Base-by-base conservation (phyloP, 108 stramenopile species). In the Cyclotella distinguenda region DNA sequence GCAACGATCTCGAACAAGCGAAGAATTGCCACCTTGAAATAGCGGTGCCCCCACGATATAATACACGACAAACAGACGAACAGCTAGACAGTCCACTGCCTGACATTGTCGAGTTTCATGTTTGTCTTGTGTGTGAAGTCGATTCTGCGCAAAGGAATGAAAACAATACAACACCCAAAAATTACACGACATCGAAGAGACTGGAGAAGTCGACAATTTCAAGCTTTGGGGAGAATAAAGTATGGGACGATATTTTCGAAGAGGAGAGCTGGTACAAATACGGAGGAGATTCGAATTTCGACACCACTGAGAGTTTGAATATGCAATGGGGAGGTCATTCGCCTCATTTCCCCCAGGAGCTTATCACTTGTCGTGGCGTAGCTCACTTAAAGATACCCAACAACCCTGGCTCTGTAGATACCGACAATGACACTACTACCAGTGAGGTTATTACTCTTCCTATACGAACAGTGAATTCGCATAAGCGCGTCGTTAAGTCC, bases 91-190 rank as follows among this genome's bases (percentile, higher is more conserved):
- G n/a, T 42, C 23, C 2, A 35, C 23, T 56, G 28, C 55, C 66
- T 47, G 55, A 67, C 35, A 55, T 67, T 32, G 23, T 67, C 36
- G 66, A 67, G 43, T 56, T 67, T 46, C 66, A 67, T 32, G 55
- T 56, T 27, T 56, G 66, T 40, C 15, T 67, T 35, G 31, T 42
- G 0, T 33, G 2, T 34, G 44, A 44, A 21, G 7, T 28, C 23
- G 19, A 38, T 13, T 18, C 32, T 27, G 2, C 38, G n/a, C n/a
- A n/a, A 31, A 2, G 11, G 31, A 30, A 54, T 54, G 44, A n/a
- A n/a, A 50, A 52, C 22, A 7, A 53, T 34, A 1, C 35, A 30
- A 43, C 15, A 16, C 1, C 40, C 1, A 26, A 4, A 1, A 27
- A 27, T 6, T 34, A 27, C 39, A 3, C 3, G 1, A 39, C 18